A percentile compares a stretch with the other conserved stretches of the same genome.
These are phyloP conservation scores for Eutrema yunnanense DNA, from an alignment of 345 rosid genomes.

Conservation along the genomic window DNA sequence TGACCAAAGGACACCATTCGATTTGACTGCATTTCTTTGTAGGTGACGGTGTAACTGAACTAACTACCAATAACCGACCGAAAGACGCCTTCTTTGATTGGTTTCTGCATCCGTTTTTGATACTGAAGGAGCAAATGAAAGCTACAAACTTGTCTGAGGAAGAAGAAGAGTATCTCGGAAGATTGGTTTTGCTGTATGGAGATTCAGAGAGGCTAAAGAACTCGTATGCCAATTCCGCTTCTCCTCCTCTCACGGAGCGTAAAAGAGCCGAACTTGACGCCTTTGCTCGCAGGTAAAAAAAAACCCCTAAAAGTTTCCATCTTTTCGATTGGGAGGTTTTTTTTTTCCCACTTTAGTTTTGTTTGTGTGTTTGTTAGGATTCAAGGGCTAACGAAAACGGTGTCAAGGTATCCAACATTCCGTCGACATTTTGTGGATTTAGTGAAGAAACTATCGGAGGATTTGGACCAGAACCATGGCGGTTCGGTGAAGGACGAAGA, in stretches of 20 bases:
- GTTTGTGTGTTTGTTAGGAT: slow-evolving; percentile 39
- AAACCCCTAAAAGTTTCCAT: neutral
- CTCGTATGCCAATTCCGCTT: slow-evolving; percentile 35
- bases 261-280: slow-evolving; percentile 87
- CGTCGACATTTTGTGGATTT: slow-evolving; percentile 53
- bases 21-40: slow-evolving; percentile 8
- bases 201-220: slow-evolving; percentile 54
- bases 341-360: neutral
- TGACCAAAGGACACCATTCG: neutral
- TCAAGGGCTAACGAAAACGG: slow-evolving; percentile 69
- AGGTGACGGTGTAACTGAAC: slow-evolving; percentile 57
- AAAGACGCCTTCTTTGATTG: slow-evolving; percentile 84
- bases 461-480: slow-evolving; percentile 45
- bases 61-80: slow-evolving; percentile 72
- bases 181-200: slow-evolving; percentile 58
- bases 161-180: slow-evolving; percentile 83
- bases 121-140: slow-evolving; percentile 84
- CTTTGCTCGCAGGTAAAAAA: slow-evolving; percentile 77
- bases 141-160: slow-evolving; percentile 63
- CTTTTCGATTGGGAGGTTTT: neutral
- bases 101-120: slow-evolving; percentile 82
- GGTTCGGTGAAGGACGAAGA: slow-evolving; percentile 15
- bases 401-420: slow-evolving; percentile 81
- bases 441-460: slow-evolving; percentile 50
- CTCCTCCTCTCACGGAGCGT: slow-evolving; percentile 66